These are phyloP conservation scores for Cladosporium sp. DNA, from an alignment of 2,329 filamentous ascomycete genomes.

Conservation along the genomic window DNA sequence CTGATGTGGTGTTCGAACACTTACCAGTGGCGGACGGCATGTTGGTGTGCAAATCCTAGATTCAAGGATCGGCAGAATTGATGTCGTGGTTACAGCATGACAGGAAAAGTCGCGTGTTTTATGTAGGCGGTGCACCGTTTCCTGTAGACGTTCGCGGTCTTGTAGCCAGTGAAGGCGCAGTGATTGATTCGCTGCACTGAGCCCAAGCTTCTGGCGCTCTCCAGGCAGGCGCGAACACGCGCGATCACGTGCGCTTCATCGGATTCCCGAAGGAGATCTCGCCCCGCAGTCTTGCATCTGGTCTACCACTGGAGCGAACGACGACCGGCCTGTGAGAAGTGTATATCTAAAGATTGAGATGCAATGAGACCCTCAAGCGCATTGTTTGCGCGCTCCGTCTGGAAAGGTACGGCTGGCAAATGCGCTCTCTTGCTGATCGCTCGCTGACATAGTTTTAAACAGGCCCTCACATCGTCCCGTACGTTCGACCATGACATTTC, in stretches of 20 bases:
- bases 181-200: conserved; percentile 1
- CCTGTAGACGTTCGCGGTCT: neutral
- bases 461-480: conserved; percentile 73
- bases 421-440: neutral
- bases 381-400: conserved; percentile 69
- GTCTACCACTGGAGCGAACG: neutral
- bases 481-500: conserved; percentile 41
- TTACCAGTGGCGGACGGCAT: conserved; percentile 9
- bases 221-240: conserved; percentile 12
- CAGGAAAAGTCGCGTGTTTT: neutral
- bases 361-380: conserved; percentile 33
- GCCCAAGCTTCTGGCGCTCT: neutral
- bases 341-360: conserved; percentile 18
- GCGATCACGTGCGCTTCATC: conserved; percentile 5
- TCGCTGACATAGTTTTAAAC: conserved; percentile 20
- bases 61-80: neutral
- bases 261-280: conserved; percentile 9
- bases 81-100: conserved; percentile 5
- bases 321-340: neutral
- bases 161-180: neutral
- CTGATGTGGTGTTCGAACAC: neutral
- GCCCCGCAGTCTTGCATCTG: neutral
- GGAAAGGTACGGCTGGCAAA: conserved; percentile 67
- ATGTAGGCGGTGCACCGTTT: neutral
- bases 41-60: neutral